Base-by-base conservation (phyloP, 148 eudicot species). In the Rhododendron williamsianum region DNA sequence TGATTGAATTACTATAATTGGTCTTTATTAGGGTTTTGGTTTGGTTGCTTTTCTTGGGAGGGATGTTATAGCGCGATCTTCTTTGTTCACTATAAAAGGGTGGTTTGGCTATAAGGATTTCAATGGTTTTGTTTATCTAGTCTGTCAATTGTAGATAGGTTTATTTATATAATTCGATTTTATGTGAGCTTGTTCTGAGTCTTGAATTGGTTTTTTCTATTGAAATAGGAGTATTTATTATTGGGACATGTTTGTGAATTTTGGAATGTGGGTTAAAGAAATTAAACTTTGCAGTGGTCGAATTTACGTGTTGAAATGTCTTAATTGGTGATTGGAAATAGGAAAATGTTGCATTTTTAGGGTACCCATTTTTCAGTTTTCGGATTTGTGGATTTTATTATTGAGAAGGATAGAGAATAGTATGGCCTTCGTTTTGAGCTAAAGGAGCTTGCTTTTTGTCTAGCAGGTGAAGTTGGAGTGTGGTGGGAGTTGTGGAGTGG, bases 391-490 rank as follows among this genome's bases (percentile, higher is more conserved):
- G 80, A 41, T 76, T 2, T 41, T 45, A 76, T 76, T 41, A 8
- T 76, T 76, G 80, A 43, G 51, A 77, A 43, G 80, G 80, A 45
- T 77, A n/a, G 80, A 45, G 19, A 18, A 58, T 27, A 0, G 30
- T 15, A n/a, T 82, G 48, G n/a, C 46, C n/a, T 38, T 36, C 9
- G 9, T 38, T 36, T 21, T 6, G 19, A 18, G 46, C 60, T 54
- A 18, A 78, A 19, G 86, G 30, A 38, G 19, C 6, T 89, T 84
- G 23, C 0, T 48, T 81, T 87, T 77, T 76, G 82, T 23, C 76
- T 85, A 89, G 89, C 87, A 87, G 94, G 91, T 81, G 87, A 92
- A n/a, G 81, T 85, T 86, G 87, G 87, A 80, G 86, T 83, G 90
- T 84, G 78, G 86, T 85, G 90, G 85, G 72, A 78, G 86, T 87